Conservation (phyloP, 2,329 filamentous ascomycete species). For the Aspergillus ruber region DNA sequence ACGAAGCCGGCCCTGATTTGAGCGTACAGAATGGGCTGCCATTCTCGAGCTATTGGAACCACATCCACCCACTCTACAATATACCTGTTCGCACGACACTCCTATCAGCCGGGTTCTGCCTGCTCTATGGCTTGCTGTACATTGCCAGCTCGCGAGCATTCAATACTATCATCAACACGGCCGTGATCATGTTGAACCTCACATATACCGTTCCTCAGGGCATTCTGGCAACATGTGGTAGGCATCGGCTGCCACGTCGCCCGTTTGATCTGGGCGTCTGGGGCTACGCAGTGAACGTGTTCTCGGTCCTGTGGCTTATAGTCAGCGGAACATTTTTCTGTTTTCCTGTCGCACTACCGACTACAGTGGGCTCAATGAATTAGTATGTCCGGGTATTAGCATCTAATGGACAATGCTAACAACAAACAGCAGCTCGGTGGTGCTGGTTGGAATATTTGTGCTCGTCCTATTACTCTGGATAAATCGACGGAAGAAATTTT, state of each 20-base stretch:
- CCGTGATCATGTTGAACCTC: conserved; percentile 24
- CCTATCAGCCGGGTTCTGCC: conserved; percentile 18
- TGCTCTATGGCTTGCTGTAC: conserved; percentile 28
- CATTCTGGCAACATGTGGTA: conserved; percentile 28
- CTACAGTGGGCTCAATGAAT: conserved; percentile 3
- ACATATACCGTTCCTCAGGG: conserved; percentile 24
- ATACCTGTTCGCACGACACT: conserved; percentile 25
- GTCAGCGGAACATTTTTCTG: conserved; percentile 4
- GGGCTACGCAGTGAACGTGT: conserved; percentile 4
- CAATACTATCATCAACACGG: conserved; percentile 28
- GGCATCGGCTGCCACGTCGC: conserved; percentile 15
- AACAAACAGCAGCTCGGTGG: conserved; percentile 3
- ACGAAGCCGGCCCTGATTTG: conserved; percentile 9
- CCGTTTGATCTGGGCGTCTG: conserved; percentile 2
- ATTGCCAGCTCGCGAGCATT: conserved; percentile 25
- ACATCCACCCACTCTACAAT: conserved; percentile 12
- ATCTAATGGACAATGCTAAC: not conserved
- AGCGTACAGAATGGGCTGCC: conserved; percentile 17
- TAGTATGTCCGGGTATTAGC: not conserved
- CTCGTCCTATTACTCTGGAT: conserved; percentile 7
- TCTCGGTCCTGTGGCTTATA: conserved; percentile 2
- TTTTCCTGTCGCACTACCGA: not conserved
- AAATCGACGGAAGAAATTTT: conserved; percentile 8
- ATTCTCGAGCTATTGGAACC: conserved; percentile 18
- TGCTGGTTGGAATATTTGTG: conserved; percentile 6